phyloP scores from a whole-genome alignment of 2,329 filamentous ascomycete genomes.

The Aspergillus pseudotamarii region DNA sequence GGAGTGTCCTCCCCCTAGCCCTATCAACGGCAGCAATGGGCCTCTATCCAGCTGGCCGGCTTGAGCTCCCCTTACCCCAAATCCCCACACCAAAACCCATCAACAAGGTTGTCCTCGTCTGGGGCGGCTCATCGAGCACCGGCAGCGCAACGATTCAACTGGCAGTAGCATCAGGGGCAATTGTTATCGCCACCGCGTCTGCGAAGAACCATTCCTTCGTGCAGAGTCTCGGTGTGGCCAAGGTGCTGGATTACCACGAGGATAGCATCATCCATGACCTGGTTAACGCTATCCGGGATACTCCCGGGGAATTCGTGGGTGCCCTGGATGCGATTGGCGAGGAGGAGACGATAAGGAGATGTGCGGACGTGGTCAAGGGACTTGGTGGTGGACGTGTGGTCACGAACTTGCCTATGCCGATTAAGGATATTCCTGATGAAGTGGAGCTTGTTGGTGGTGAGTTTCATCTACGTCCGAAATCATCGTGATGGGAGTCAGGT shows the following conservation, averaged over 20 bases:
- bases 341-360: neutral
- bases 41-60: constrained; percentile 22
- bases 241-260: constrained; percentile 43
- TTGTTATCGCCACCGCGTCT: constrained; percentile 43
- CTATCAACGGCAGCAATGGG: constrained; percentile 32
- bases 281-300: constrained; percentile 17
- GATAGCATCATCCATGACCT: constrained; percentile 31
- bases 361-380: constrained; percentile 9
- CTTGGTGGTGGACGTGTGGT: constrained; percentile 17
- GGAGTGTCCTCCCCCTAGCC: constrained; percentile 40
- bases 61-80: constrained; percentile 27
- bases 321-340: constrained; percentile 14
- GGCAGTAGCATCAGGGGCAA: constrained; percentile 42
- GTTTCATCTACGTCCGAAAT: neutral
- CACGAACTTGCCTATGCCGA: neutral
- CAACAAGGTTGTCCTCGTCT: constrained; percentile 41
- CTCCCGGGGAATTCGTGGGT: constrained; percentile 17
- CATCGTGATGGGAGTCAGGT: neutral
- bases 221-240: constrained; percentile 37
- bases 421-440: neutral
- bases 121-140: constrained; percentile 49
- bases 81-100: constrained; percentile 17
- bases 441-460: constrained; percentile 2
- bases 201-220: constrained; percentile 41
- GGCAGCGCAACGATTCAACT: constrained; percentile 49